These are phyloP conservation scores for Phaeolepiota aurea DNA, from an alignment of 768 basidiomycete species.

Conservation along the genomic window DNA sequence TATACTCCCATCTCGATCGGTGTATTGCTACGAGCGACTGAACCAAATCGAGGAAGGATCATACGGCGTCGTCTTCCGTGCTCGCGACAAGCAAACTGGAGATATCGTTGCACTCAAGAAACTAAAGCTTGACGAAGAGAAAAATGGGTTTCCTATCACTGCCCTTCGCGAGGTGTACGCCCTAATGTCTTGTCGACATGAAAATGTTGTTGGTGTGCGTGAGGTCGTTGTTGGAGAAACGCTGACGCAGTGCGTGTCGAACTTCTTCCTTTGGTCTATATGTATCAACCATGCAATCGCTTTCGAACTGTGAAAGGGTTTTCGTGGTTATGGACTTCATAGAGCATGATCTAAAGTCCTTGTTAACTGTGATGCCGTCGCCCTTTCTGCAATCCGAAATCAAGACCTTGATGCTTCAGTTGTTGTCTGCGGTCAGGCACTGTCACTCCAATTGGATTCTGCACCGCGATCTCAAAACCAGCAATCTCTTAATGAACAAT, in stretches of 20 bases:
- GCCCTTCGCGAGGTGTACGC: constrained; percentile 91
- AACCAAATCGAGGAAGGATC: constrained; percentile 99
- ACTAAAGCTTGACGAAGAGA: constrained; percentile 96
- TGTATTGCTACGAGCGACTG: constrained; percentile 87
- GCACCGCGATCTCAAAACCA: constrained; percentile 95
- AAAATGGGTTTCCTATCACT: constrained; percentile 97
- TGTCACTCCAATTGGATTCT: constrained; percentile 98
- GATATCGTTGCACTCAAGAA: constrained; percentile 97
- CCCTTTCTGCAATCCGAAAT: constrained; percentile 98
- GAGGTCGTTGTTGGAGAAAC: constrained; percentile 99
- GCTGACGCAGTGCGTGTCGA: constrained; percentile 85
- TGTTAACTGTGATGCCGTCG: constrained; percentile 89
- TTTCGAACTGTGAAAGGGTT: constrained; percentile 49
- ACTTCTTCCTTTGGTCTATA: constrained; percentile 10
- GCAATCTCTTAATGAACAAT: constrained; percentile 98
- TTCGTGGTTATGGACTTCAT: constrained; percentile 99
- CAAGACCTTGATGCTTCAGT: constrained; percentile 92
- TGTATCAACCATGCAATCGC: constrained; percentile 20
- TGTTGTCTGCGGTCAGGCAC: constrained; percentile 87
- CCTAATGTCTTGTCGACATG: constrained; percentile 90
- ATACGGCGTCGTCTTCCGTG: constrained; percentile 96
- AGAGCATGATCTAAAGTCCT: constrained; percentile 97
- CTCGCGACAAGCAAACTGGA: constrained; percentile 87
- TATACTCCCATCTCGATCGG: constrained; percentile 82
- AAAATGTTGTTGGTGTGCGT: constrained; percentile 94